Base-by-base conservation (phyloP, 345 rosid species). In the Murraya koenigii region DNA sequence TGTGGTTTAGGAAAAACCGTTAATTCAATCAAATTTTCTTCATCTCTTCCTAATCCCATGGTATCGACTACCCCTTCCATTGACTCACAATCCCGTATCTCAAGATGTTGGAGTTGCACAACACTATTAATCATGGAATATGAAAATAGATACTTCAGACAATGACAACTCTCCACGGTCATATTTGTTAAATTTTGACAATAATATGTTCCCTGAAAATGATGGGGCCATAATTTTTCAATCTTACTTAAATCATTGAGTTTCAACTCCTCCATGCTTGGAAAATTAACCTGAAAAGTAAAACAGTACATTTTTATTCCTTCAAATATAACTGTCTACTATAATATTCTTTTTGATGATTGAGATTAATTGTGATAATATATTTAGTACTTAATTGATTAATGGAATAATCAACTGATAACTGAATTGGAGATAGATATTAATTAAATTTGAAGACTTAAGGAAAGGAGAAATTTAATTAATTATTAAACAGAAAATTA, bases 41-140 rank as follows among this genome's bases (percentile, higher is more conserved):
- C 60, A 17, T 36, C 75, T 23, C 13, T 69, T 30, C 41, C 36
- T 19, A 26, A n/a, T 75, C 4, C 49, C 25, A 66, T 77, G 11
- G 49, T 9, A 0, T 9, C 7, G 17, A 79, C 61, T 66, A 82
- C 41, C 23, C 55, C 80, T 59, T 82, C 80, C 63, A 78, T 26
- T 15, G 30, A 78, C 15, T 7, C 19, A 23, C 82, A 82, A 32
- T 58, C 1, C 1, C 0, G 0, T 30, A 82, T 36, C 1, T 8
- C 17, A 78, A 82, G 74, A 0, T 8, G 3, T 14, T 66, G 66
- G n/a, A 78, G 79, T 10, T 22, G 33, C 61, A 10, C 5, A 41
- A 78, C 69, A 56, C 63, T 56, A n/a, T 26, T 15, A 59, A 66
- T 23, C 75, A 71, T 22, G 0, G 78, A 71, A 19, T 41, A 17